Evolutionary conservation across 805 yeast genomes (phyloP), one percentile per base, ranked within the genome.

Genomic region (Saccharomycopsis capsularis): DNA sequence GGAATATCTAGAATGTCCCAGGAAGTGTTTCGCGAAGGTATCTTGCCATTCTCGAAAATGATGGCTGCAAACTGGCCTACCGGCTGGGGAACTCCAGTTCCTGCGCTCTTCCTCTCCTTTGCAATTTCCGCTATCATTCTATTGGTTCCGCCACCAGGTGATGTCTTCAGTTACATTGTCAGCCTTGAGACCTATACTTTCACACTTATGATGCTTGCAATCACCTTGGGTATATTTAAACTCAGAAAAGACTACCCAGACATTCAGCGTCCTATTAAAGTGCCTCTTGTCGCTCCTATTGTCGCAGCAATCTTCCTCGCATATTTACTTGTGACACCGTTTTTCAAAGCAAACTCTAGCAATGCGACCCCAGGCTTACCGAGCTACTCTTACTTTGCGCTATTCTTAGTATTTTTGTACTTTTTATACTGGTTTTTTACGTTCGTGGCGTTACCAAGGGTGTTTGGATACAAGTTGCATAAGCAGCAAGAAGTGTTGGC

Each of bases 21-120:
- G 59, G 85, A 80, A 60, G 75, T 76, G 3, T 79, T 81, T 55
- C 66, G 82, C 49, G 85, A 79, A 56, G 85, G 85, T 0, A 76
- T 69, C 49, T 57, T 79, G 13, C 87, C 87, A 7, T 75, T 67
- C 48, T 71, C 81, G 2, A 58, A 56, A 21, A 55, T 65, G 29
- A 65, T 79, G 73, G 77, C 83, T 0, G 71, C 77, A 4, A 79
- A 79, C 54, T 69, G 71, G 68, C 81, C 81, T 1, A 39, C 15
- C 11, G 51, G 46, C 3, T 64, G 61, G 50, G 75, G 74, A 19
- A 77, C 82, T 1, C 85, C 87, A 2, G 59, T 80, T 21, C 75
- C 74, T 16, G 66, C 81, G 0, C 60, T 80, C 24, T 32, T 65
- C 1, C 46, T 67, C 1, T 64, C 68, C 43, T 63, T 68, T 2